Evolutionary conservation across 2,329 filamentous ascomycete species (phyloP), one percentile per base, ranked within the genome.

Genomic region (Aspergillus fijiensis): DNA sequence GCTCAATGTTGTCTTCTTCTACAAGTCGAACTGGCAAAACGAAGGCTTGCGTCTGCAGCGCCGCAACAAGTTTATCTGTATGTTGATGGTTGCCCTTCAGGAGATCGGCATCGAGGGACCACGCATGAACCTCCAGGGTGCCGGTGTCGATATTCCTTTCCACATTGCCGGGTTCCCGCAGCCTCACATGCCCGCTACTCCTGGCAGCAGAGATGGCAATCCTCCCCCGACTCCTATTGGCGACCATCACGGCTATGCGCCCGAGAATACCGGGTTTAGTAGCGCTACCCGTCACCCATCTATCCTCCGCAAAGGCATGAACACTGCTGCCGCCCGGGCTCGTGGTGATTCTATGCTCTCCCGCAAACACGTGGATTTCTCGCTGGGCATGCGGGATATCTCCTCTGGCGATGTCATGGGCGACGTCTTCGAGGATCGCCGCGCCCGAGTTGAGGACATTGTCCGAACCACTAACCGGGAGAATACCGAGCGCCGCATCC

Each of bases 21-120:
- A 97, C 84, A 97, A 97, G 76, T 92, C 89, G 60, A 97, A 94
- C 75, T 97, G 90, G 85, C 94, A 98, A 74, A 97, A 97, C 72
- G 94, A 98, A 73, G 82, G 96, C 49, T 82, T 97, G 25, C 92
- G 94, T 78, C 84, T 98, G 2, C 91, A 90, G 67, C 87, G 94
- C 19, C 90, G 95, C 69, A 97, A 97, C 82, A 95, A 93, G 73
- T 96, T 98, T 76, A 92, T 96, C 65, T 92, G 90, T 64, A 92
- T 95, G 63, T 81, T 98, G 70, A 96, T 96, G 89, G 82, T 90
- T 42, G 87, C 91, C 58, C 92, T 97, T 81, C 85, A 90, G 62
- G 87, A 91, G 58, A 82, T 94, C 55, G 91, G 91, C 60, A 95
- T 96, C 73, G 90, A 96, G 81, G 90, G 90, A 57, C 92, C 92